Evolutionary conservation across 768 basidiomycete genomes (phyloP), one percentile per base, ranked within the genome.

Genomic region (Boletus pseudo-olivaceus): DNA sequence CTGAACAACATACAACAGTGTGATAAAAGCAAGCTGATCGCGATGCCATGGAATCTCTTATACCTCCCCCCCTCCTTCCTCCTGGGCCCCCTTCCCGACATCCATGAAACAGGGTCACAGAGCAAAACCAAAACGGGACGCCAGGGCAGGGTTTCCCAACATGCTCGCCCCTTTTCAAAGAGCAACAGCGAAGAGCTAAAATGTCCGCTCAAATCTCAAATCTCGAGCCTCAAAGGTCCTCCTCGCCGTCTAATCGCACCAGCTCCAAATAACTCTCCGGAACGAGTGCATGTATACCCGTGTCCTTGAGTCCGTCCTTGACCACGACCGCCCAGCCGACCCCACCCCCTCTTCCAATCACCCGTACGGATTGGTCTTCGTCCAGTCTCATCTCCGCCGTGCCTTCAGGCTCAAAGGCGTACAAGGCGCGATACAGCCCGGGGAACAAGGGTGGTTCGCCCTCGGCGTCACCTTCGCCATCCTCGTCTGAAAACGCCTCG

Each of bases 311-410:
- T 17, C 68, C 59, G 37, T 67, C 71, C 50, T 73, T 78, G 55
- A 82, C 76, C 2, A 83, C 89, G 9, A 91, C 83, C 0, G 87
- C 89, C 90, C 89, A 90, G 0, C 89, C 89, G 3, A 86, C 84
- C 0, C 88, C 88, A 0, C 89, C 88, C 5, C 89, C 88, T 45
- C 88, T 64, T 10, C 88, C 88, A 4, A 90, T 69, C 27, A 91
- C 88, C 2, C 76, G 75, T 14, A 93, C 84, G 44, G 88, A 59
- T 72, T 93, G 88, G 43, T 85, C 91, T 69, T 90, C 88, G 58
- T 77, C 81, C 51, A 93, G 71, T 41, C 75, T 76, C 88, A 93
- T 90, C 81, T 94, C 92, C 33, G 88, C 87, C 17, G 82, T 82
- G 2, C 89, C 86, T 62, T 92, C 88, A 0, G 88, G 87, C 55